Conservation (phyloP, 1,284 basidiomycete genomes). For the Malassezia globosa region DNA sequence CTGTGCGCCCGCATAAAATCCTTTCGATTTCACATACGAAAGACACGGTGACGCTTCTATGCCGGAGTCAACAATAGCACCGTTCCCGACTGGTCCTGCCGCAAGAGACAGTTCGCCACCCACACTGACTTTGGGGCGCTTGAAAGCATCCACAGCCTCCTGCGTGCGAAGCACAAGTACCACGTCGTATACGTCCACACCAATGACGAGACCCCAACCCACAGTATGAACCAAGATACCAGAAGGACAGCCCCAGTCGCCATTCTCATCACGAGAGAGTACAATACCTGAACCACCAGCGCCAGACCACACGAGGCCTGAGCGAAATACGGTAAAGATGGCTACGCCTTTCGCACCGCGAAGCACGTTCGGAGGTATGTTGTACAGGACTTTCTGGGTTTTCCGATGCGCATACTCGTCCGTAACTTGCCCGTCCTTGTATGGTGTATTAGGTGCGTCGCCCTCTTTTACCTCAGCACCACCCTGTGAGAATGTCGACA, state of each 20-base stretch:
- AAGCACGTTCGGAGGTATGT: conserved; percentile 39
- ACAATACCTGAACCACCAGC: conserved; percentile 43
- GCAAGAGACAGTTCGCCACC: conserved; percentile 40
- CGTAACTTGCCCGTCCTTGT: conserved; percentile 23
- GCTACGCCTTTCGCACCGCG: conserved; percentile 32
- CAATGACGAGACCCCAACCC: conserved; percentile 40
- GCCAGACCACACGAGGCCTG: conserved; percentile 28
- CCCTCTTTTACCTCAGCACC: conserved; percentile 2
- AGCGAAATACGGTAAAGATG: conserved; percentile 44
- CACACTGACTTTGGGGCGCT: conserved; percentile 36
- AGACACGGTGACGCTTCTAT: conserved; percentile 38
- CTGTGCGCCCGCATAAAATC: conserved; percentile 43
- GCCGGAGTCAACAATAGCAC: conserved; percentile 37
- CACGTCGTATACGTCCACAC: conserved; percentile 48
- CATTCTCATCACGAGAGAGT: conserved; percentile 36
- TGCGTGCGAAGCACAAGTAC: conserved; percentile 45
- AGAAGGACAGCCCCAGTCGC: conserved; percentile 42
- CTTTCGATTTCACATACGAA: conserved; percentile 47
- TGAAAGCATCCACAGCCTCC: conserved; percentile 37
- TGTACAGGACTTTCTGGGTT: conserved; percentile 42
- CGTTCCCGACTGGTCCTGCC: conserved; percentile 47
- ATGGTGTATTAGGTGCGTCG: not conserved
- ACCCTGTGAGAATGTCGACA: conserved; percentile 32
- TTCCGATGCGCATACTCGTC: conserved; percentile 36
- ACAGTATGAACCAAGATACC: conserved; percentile 44